Conservation (phyloP, 768 basidiomycete genomes). For the Pisolithus sp. region DNA sequence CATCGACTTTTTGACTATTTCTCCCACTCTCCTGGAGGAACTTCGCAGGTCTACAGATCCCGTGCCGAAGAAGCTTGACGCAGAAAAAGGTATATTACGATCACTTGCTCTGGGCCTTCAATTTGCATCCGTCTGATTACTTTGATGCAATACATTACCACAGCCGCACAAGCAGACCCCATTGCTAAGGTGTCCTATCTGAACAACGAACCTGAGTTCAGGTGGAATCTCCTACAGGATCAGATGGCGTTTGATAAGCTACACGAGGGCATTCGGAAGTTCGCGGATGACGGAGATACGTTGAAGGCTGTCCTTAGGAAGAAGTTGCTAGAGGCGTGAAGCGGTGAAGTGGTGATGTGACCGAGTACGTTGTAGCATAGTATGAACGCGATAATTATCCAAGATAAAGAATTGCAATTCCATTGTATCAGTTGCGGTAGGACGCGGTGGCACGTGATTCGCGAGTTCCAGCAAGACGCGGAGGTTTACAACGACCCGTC, state of each 20-base stretch:
- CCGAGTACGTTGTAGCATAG: too few relatives aligned
- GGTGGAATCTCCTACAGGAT: slow-evolving; percentile 85
- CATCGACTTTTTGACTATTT: slow-evolving; percentile 93
- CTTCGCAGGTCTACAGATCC: slow-evolving; percentile 65
- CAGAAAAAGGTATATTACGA: slow-evolving; percentile 43
- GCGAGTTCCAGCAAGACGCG: too few relatives aligned
- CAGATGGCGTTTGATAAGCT: slow-evolving; percentile 96
- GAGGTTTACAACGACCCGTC: too few relatives aligned
- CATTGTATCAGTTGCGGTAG: too few relatives aligned
- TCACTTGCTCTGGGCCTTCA: background rate
- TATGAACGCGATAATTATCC: too few relatives aligned
- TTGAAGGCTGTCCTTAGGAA: slow-evolving; percentile 75
- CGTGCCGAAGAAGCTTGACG: slow-evolving; percentile 80
- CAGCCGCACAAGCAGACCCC: slow-evolving; percentile 54
- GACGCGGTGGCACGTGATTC: too few relatives aligned
- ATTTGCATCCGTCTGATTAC: background rate
- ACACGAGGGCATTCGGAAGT: slow-evolving; percentile 95
- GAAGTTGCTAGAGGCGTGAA: slow-evolving; percentile 36
- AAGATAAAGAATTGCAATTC: too few relatives aligned
- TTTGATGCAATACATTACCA: background rate
- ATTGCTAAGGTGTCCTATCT: slow-evolving; percentile 77
- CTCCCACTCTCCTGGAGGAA: slow-evolving; percentile 82
- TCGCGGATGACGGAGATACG: slow-evolving; percentile 84
- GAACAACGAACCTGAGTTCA: slow-evolving; percentile 90
- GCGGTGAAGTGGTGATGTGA: too few relatives aligned